Base-by-base conservation (phyloP, 768 basidiomycete species). In the Candolleomyces efflorescens region DNA sequence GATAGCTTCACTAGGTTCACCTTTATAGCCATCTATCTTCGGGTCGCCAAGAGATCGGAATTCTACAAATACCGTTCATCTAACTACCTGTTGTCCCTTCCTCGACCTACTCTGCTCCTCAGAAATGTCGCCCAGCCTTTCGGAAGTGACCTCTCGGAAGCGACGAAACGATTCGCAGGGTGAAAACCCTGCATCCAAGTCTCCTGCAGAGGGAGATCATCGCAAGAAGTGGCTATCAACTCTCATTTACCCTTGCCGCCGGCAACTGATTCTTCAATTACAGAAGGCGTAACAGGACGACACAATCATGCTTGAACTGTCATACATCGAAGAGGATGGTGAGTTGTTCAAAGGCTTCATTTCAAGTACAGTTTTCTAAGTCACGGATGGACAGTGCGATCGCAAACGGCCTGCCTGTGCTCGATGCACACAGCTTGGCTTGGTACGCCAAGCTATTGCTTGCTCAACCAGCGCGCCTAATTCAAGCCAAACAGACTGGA, bases 311-410 rank as follows among this genome's bases (percentile, higher is more conserved):
- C 63, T 72, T 88, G 26, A 87, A 87, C 60, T 89, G 87, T 62
- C 86, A 88, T 60, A 82, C 84, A 23, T 87, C 87, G 7, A 88
- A 89, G 63, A 77, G 87, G 54, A 87, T 87, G 86, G 87, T 87
- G 66, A 55, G 72, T 64, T 11, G n/a, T 53, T 5, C 23, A 13
- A 17, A 24, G 32, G 9, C 27, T 20, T 7, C 22, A 36, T 6
- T 7, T 32, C 27, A 17, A 32, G 26, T 10, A 2, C 18, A 24
- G 20, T n/a, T 52, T 41, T 20, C 18, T 6, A n/a, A 18, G 5
- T 20, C 13, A 48, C 23, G 2, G 1, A 3, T 15, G 23, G 49
- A 20, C 24, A 79, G 79, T 80, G 79, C 60, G 78, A 80, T 63
- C 70, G 80, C 56, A 78, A 78, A 59, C 75, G 80, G 5, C 80